Percentiles rank a stretch among this genome's conserved stretches.
Evolutionary conservation across 1,284 basidiomycete species (phyloP).

Genomic region (Takashimella koratensis): DNA sequence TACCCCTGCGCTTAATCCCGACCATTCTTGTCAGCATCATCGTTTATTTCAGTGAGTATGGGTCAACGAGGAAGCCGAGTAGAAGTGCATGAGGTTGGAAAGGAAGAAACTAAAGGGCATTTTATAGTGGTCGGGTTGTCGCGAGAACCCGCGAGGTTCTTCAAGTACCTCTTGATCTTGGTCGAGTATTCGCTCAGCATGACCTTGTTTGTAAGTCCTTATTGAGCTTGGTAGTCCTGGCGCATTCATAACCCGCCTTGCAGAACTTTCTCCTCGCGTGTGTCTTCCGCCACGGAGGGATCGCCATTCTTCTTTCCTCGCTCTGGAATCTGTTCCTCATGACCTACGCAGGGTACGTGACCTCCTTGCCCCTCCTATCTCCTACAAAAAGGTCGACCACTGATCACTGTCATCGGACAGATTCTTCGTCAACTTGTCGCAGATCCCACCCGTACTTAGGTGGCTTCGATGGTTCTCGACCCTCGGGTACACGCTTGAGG

Average conservation of each 20-base stretch:
- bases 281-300: slow-evolving; percentile 73
- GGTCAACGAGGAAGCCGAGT: too few species aligned
- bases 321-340: slow-evolving; percentile 71
- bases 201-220: slow-evolving; percentile 68
- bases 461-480: slow-evolving; percentile 70
- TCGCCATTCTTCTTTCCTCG: slow-evolving; percentile 78
- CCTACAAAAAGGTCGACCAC: background rate
- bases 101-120: too few species aligned
- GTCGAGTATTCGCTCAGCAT: slow-evolving; percentile 72
- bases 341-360: slow-evolving; percentile 63
- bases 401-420: too few species aligned
- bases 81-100: too few species aligned
- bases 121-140: slow-evolving; percentile 76
- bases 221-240: background rate
- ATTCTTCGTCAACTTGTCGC: slow-evolving; percentile 69
- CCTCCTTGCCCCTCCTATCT: background rate
- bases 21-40: slow-evolving; percentile 92
- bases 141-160: slow-evolving; percentile 63
- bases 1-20: slow-evolving; percentile 88
- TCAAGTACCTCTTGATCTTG: slow-evolving; percentile 76
- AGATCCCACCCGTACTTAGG: slow-evolving; percentile 75
- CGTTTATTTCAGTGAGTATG: slow-evolving; percentile 69
- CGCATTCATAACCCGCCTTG: background rate
- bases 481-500: slow-evolving; percentile 65
- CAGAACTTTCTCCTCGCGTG: slow-evolving; percentile 84